Base-by-base conservation (phyloP, 306 rosid genomes). In the Prunus mira region DNA sequence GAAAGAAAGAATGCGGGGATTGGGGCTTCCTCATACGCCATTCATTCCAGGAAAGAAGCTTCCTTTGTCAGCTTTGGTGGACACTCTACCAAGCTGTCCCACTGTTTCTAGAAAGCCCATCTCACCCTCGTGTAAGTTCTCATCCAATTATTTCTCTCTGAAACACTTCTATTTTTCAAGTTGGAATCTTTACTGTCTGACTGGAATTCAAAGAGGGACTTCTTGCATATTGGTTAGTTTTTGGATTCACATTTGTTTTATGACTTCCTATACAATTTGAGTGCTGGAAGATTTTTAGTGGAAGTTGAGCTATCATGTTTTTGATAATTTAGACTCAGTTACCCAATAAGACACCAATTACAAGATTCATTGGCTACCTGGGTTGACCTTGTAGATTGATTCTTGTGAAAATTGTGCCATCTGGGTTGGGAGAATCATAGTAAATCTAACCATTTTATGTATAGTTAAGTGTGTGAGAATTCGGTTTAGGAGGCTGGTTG, bases 1-100 rank as follows among this genome's bases (percentile, higher is more conserved):
- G 52, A 14, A 58, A 61, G 20, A 65, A 73, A 79, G 15, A 70
- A 94, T 94, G 99, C 85, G 82, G 76, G 93, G 91, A 15, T 84
- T 92, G 76, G 87, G 84, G 81, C 77, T 82, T 87, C 76, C 79
- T 84, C 89, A 67, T 9, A 65, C 87, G 58, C 91, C 88, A 43
- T 76, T 84, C 76, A 52, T 89, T 85, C 78, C 97, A 50, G 89
- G 88, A 83, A 92, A 71, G 69, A 82, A 92, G 80, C 89, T 90
- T 84, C 93, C 96, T 72, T 80, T 83, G 77, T 81, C 88, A 65
- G 82, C 86, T 61, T 78, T 81, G 69, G 81, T 84, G 17, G 92
- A 84, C 66, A 41, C 92, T 64, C 78, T 89, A 67, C 93, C 97
- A 18, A 84, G 68, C 69, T 84, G 82, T 77, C 55, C 89, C 74